phyloP scores from a whole-genome alignment of 352 stramenopile species.

The Globisporangium radiosum region DNA sequence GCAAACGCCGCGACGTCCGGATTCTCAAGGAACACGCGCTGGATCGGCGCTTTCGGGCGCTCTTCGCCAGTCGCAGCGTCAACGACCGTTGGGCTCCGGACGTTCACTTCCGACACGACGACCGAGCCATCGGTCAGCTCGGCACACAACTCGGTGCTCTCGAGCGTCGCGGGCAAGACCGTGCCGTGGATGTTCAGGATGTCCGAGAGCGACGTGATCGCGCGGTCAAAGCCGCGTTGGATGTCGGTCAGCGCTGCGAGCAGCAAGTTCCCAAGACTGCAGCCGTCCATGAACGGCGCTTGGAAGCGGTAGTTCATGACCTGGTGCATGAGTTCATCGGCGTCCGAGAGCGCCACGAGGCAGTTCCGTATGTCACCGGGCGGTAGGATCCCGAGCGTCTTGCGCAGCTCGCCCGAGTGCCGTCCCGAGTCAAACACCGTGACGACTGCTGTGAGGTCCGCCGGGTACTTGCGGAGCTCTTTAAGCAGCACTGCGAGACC shows the following conservation, averaged over 20 bases:
- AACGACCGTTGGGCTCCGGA: conserved; percentile 52
- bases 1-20: conserved; percentile 62
- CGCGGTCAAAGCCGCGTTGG: conserved; percentile 75
- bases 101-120: conserved; percentile 79
- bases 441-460: conserved; percentile 81
- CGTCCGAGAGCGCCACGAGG: conserved; percentile 77
- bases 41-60: conserved; percentile 61
- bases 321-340: conserved; percentile 80
- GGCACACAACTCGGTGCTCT: conserved; percentile 76
- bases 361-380: conserved; percentile 84
- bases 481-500: conserved; percentile 79
- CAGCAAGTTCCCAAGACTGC: conserved; percentile 76
- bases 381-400: conserved; percentile 77
- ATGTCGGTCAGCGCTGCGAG: conserved; percentile 78
- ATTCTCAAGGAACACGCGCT: conserved; percentile 78
- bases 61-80: conserved; percentile 26
- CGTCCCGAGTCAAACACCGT: conserved; percentile 85
- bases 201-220: conserved; percentile 73
- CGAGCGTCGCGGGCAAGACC: conserved; percentile 76
- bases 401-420: conserved; percentile 73
- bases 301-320: conserved; percentile 87
- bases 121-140: conserved; percentile 64
- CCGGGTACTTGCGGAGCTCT: conserved; percentile 76
- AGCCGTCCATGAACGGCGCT: conserved; percentile 85
- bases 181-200: conserved; percentile 82